These are phyloP conservation scores for Coffea eugenioides DNA, from an alignment of 257 asterid species.

Conservation along the genomic window DNA sequence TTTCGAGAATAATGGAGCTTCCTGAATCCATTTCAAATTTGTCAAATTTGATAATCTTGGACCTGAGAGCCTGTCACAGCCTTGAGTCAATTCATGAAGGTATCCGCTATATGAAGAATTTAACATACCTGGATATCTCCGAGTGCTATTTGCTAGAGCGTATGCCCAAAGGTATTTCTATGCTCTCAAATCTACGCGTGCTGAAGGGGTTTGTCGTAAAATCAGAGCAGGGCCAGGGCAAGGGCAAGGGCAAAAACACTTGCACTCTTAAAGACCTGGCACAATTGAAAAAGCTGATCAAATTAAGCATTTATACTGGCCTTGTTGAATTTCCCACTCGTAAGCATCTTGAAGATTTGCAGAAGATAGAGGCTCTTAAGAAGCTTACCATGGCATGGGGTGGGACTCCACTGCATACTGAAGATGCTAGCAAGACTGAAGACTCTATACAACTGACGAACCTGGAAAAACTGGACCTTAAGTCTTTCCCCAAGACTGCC, in stretches of 20 bases:
- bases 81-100: conserved; percentile 41
- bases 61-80: conserved; percentile 44
- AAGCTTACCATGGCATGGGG: conserved; percentile 58
- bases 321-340: conserved; percentile 19
- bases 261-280: conserved; percentile 37
- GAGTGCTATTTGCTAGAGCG: conserved; percentile 47
- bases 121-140: conserved; percentile 49
- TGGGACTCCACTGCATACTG: conserved; percentile 15
- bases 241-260: not conserved
- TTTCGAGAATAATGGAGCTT: conserved; percentile 38
- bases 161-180: conserved; percentile 41
- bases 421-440: too few species aligned
- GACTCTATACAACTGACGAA: not conserved
- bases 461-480: conserved; percentile 49
- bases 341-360: conserved; percentile 15
- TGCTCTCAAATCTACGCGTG: conserved; percentile 29
- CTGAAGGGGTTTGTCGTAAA: conserved; percentile 48
- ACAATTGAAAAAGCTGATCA: conserved; percentile 15
- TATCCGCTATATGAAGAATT: conserved; percentile 23
- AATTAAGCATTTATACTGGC: conserved; percentile 41
- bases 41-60: conserved; percentile 27
- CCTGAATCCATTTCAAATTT: conserved; percentile 32
- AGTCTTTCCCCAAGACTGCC: conserved; percentile 30
- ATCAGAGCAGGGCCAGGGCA: too few species aligned
- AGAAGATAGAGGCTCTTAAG: conserved; percentile 5